Evolutionary conservation across 257 asterid species (phyloP), one percentile per base, ranked within the genome.

Genomic region (Nicotiana sylvestris): DNA sequence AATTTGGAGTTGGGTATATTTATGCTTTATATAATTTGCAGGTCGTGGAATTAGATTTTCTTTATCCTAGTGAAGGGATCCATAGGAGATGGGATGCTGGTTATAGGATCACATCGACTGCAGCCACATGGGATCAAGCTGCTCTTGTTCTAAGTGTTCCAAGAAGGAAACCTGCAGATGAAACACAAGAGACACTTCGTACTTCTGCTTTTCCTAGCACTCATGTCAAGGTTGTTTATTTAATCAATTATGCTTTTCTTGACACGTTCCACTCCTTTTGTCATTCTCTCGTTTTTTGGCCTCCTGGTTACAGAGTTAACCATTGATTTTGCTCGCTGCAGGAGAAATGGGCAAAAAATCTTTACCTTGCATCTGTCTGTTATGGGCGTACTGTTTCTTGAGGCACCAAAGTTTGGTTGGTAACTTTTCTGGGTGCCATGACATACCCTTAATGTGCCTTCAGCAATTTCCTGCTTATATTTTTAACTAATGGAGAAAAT

Each of bases 301-400:
- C 43, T 74, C 32, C 81, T 18, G 46, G 27, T 27, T 74, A 37
- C 43, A 8, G 56, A 6, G 2, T 51, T 74, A 74, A 74, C 80
- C 29, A 27, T 51, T 74, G 80, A 74, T 25, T 74, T 58, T 77
- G 8, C 60, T 81, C 32, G 16, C 65, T 86, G 85, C 94, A 93
- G 98, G 97, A 93, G 81, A 93, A 92, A 86, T 93, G 97, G 97
- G 91, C 90, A 1, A 93, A 93, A 81, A 93, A 93, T 84, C 95
- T 93, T 83, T 93, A 93, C 88, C 86, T 93, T 76, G 97, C 97
- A 25, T 93, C 96, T 9, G 86, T 93, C 58, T 93, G 97, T 87
- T 93, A 92, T 76, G 97, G 97, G 72, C 83, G 96, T 85, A 92
- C 96, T 81, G 95, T 93, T 78, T 92, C 93, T 74, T 93, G 91